Base-by-base conservation (phyloP, 2,329 filamentous ascomycete species). In the Penicillium paneum region DNA sequence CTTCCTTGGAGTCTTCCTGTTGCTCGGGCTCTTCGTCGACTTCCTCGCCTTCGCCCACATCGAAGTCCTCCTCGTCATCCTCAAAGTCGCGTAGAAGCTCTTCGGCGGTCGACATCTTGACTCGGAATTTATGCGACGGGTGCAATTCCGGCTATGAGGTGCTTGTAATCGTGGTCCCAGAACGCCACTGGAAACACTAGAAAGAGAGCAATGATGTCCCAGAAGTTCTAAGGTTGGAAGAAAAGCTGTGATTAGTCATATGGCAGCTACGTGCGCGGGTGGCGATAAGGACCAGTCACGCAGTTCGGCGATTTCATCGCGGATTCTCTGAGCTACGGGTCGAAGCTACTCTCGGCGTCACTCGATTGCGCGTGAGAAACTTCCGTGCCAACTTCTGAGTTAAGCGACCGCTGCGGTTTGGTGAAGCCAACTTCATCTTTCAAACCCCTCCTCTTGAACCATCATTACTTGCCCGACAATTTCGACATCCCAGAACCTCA, bases 71-170 rank as follows among this genome's bases (percentile, higher is more conserved):
- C 6, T 88, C 90, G 68, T 95, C 90, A 28, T 68, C 64, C 66
- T 91, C 91, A 61, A 96, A 94, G 71, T 96, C 91, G 68, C 94
- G 90, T 64, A 97, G 81, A 11, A 99, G 83, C 72, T 97, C 93
- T 68, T 97, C 92, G 59, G 90, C 93, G 41, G 91, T 95, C 71
- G 93, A 91, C 91, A 97, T 95, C 15, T 26, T 71, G 64, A 40
- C 15, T 26, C 5, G 21, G 8, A 6, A 11, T 0, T n/a, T 32
- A 1, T 46, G 17, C 32, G n/a, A 26, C 15, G 10, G 4, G 21
- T 38, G 11, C 21, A 17, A 31, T 34, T 5, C 19, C 10, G 41
- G 34, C 32, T 3, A 15, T 34, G 4, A 47, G 11, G 12, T 38
- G 13, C 13, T 31, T 38, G 8, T 46, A 19, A 39, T 45, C 29